Base-by-base conservation (phyloP, 2,329 filamentous ascomycete species). In the Lasiodiplodia hormozganensis region DNA sequence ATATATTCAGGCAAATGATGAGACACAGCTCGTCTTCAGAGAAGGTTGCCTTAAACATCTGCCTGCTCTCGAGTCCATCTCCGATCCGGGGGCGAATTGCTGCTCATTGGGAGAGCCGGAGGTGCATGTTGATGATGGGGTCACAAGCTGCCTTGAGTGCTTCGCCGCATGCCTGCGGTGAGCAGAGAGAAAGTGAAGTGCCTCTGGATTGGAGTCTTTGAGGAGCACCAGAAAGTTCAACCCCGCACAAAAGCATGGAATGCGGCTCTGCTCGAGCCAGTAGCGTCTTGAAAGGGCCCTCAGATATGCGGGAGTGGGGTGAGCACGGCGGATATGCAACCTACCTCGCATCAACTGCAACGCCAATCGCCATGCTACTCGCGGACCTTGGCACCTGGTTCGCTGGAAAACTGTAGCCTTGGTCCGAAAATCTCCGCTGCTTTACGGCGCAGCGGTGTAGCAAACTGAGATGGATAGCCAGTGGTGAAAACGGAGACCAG, bases 221-320 rank as follows among this genome's bases (percentile, higher is more conserved):
- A 40, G 4, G 16, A 12, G n/a, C 4, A 14, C 36, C 10, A 40
- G 4, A 2, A 18, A 6, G 7, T 49, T 8, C 38, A 31, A 28
- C 57, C 40, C 57, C 57, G 57, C 57, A 58, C 36, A 12, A 7
- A 18, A n/a, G 53, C 16, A 31, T 23, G 8, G 40, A 11, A 6
- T n/a, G 57, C 5, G 57, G 57, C 57, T 62, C 57, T 62, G 40
- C 57, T 25, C 31, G 25, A 31, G 57, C 57, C 57, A 49, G 57
- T 49, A 8, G 57, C 21, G 16, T n/a, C 18, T 23, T 31, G 14
- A 25, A 21, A 43, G n/a, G 21, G 16, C 16, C 12, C 28, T 34
- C 57, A 16, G 16, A 49, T 11, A 31, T 47, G 40, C 57, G 38
- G 6, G 23, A 31, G 38, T 62, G 57, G 57, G 11, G 40, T 47